These are phyloP conservation scores for Malus fusca DNA, from an alignment of 306 rosid species.

Conservation along the genomic window DNA sequence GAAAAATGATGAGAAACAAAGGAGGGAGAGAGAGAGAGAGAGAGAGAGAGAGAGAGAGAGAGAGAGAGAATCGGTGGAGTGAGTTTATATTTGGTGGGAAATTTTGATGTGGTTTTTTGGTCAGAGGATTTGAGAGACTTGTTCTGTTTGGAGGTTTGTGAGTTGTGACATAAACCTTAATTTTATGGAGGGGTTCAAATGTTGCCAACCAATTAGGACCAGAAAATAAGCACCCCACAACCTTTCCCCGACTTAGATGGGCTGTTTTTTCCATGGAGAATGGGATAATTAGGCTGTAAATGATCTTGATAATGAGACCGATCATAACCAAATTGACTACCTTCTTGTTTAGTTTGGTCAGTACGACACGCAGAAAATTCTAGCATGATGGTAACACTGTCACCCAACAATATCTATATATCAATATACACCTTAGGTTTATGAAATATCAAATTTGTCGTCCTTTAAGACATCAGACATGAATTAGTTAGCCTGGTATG, in stretches of 20 bases:
- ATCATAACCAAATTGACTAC: not conserved
- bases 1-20: not conserved
- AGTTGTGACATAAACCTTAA: not conserved
- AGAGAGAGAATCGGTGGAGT: not conserved
- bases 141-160: not conserved
- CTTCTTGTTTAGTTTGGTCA: not conserved
- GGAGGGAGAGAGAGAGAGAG: not conserved
- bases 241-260: conserved; percentile 17
- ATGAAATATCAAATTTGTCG: too few relatives aligned
- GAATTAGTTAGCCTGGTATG: not conserved
- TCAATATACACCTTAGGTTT: too few relatives aligned
- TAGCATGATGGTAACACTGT: too few relatives aligned
- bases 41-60: not conserved
- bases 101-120: not conserved
- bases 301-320: not conserved
- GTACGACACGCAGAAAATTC: not conserved
- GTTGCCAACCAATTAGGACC: conserved; percentile 25
- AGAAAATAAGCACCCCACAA: conserved; percentile 15
- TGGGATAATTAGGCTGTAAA: not conserved
- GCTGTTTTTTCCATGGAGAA: not conserved
- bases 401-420: too few relatives aligned
- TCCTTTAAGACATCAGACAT: too few relatives aligned
- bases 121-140: not conserved
- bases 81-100: not conserved
- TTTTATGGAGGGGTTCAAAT: conserved; percentile 28